phyloP scores from a whole-genome alignment of 2,329 filamentous ascomycete genomes.

The Exophiala sp. region DNA sequence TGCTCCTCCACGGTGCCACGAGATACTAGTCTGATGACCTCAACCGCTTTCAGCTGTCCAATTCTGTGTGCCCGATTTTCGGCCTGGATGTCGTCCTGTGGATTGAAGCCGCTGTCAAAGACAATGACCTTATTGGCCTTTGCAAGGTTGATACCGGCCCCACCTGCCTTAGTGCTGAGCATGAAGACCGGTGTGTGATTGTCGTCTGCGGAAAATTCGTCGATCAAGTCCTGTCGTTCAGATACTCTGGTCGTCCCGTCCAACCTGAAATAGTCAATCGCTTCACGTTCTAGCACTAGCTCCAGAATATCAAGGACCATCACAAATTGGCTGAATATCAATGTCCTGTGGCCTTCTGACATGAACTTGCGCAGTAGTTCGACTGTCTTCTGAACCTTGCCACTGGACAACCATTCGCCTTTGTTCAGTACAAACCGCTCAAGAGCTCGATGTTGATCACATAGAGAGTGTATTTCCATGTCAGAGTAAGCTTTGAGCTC shows the following conservation, averaged over 20 bases:
- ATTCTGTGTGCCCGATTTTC: slow-evolving; percentile 96
- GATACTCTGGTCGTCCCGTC: slow-evolving; percentile 80
- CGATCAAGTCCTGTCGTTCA: slow-evolving; percentile 80
- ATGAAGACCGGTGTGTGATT: slow-evolving; percentile 81
- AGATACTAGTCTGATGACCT: slow-evolving; percentile 81
- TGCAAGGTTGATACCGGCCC: slow-evolving; percentile 94
- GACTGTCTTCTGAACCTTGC: slow-evolving; percentile 80
- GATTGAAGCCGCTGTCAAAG: slow-evolving; percentile 96
- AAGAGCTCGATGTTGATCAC: slow-evolving; percentile 51
- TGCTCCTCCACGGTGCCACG: slow-evolving; percentile 85
- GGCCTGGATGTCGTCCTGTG: slow-evolving; percentile 96
- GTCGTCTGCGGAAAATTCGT: slow-evolving; percentile 72
- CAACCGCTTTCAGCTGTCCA: slow-evolving; percentile 84
- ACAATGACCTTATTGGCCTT: slow-evolving; percentile 97
- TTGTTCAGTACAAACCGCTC: slow-evolving; percentile 57
- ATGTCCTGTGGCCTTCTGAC: slow-evolving; percentile 75
- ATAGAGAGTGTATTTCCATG: slow-evolving; percentile 60
- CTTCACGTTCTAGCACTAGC: slow-evolving; percentile 69
- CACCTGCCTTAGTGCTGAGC: slow-evolving; percentile 87
- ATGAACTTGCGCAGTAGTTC: slow-evolving; percentile 71
- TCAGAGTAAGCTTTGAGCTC: slow-evolving; percentile 57
- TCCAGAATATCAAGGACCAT: slow-evolving; percentile 87
- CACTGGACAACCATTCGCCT: slow-evolving; percentile 67
- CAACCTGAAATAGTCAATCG: slow-evolving; percentile 76
- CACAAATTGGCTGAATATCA: slow-evolving; percentile 93